phyloP scores from a whole-genome alignment of 2,329 filamentous ascomycete species.

The Ophiobolus disseminans region DNA sequence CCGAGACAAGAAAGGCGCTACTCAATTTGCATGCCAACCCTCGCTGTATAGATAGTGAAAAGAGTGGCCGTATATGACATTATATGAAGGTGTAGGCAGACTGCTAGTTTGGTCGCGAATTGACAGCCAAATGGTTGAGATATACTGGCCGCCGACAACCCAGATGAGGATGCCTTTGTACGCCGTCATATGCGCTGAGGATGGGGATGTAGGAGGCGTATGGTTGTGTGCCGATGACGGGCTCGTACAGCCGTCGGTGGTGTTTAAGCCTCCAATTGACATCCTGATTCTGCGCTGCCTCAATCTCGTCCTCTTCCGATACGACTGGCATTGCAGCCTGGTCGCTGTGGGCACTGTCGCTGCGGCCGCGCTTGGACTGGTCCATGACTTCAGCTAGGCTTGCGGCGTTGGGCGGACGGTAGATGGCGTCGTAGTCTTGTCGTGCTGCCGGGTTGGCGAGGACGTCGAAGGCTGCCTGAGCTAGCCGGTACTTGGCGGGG shows the following conservation, averaged over 20 bases:
- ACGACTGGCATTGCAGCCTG: slow-evolving; percentile 13
- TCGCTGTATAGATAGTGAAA: no score
- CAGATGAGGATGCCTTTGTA: slow-evolving; percentile 22
- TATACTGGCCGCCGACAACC: slow-evolving; percentile 25
- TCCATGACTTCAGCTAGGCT: slow-evolving; percentile 22
- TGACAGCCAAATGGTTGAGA: background rate
- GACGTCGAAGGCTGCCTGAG: slow-evolving; percentile 40
- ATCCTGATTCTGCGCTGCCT: slow-evolving; percentile 24
- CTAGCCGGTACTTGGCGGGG: slow-evolving; percentile 36
- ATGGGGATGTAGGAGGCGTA: slow-evolving; percentile 40
- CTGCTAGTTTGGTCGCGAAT: slow-evolving; percentile 6
- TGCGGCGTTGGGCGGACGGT: slow-evolving; percentile 18
- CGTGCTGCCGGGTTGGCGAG: slow-evolving; percentile 38
- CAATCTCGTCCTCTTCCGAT: slow-evolving; percentile 27
- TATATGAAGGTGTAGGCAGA: no score
- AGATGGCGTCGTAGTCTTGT: slow-evolving; percentile 35
- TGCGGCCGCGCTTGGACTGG: slow-evolving; percentile 28
- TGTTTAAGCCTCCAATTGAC: slow-evolving; percentile 38
- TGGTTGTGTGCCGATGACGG: slow-evolving; percentile 30
- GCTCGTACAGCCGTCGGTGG: slow-evolving; percentile 21
- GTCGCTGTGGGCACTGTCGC: slow-evolving; percentile 30
- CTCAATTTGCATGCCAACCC: no score
- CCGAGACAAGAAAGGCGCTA: no score
- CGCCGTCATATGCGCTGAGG: slow-evolving; percentile 20
- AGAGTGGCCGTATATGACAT: no score